Evolutionary conservation across 139 green algal species (phyloP).

Genomic region (Trebouxia sp.): DNA sequence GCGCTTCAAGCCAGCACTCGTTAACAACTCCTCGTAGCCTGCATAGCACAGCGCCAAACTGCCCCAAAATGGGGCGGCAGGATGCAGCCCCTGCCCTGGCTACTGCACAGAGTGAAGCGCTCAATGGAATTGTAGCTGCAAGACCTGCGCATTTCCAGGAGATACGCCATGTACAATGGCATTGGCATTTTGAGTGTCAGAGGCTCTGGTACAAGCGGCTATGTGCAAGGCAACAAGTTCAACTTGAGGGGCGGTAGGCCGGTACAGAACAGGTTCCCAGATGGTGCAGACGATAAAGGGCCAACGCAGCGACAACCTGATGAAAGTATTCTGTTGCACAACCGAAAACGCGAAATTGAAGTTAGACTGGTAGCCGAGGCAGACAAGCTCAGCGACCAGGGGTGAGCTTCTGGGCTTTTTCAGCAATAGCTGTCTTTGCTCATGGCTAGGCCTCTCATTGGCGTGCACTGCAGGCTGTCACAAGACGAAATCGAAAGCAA

Average conservation of each 20-base stretch:
- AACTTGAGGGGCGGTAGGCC: conserved; percentile 67
- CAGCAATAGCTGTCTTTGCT: not conserved
- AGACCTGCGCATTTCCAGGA: too few species aligned
- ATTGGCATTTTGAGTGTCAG: conserved; percentile 91
- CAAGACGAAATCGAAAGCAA: not conserved
- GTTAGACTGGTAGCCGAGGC: conserved; percentile 80
- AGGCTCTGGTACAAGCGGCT: conserved; percentile 90
- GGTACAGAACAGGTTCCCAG: conserved; percentile 17
- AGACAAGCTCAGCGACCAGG: conserved; percentile 86
- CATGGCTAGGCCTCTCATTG: too few species aligned
- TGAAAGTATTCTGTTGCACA: conserved; percentile 90
- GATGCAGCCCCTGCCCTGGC: too few species aligned
- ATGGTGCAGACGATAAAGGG: conserved; percentile 13
- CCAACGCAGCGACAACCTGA: conserved; percentile 65
- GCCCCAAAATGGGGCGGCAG: too few species aligned
- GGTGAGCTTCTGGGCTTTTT: conserved; percentile 47
- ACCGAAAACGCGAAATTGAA: conserved; percentile 92
- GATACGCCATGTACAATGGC: conserved; percentile 44
- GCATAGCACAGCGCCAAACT: too few species aligned
- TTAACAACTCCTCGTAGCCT: too few species aligned
- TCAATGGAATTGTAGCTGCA: too few species aligned
- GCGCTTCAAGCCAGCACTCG: too few species aligned
- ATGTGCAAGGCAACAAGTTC: conserved; percentile 97
- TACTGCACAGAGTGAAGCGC: too few species aligned
- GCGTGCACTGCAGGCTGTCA: not conserved